A percentile compares a stretch with the other conserved stretches of the same genome.
Conservation (phyloP, 768 basidiomycete species). For the Obba rivulosa region DNA sequence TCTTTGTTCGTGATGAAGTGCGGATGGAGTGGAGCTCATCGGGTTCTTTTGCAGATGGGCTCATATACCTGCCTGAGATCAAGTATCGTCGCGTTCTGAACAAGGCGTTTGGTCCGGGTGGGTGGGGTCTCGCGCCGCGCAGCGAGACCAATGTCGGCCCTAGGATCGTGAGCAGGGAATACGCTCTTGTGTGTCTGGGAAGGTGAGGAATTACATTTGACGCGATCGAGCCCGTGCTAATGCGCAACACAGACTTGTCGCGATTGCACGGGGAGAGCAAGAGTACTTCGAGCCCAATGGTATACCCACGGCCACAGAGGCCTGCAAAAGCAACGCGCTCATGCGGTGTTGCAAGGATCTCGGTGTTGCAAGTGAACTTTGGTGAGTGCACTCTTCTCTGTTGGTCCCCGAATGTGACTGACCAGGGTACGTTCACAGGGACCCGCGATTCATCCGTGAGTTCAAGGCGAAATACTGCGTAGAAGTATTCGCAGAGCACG, state of each 20-base stretch:
- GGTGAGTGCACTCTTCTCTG: conserved; percentile 45
- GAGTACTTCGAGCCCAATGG: conserved; percentile 92
- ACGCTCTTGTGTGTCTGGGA: conserved; percentile 90
- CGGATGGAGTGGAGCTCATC: neutral
- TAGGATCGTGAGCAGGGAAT: conserved; percentile 87
- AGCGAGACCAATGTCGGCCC: conserved; percentile 88
- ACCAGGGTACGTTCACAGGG: conserved; percentile 43
- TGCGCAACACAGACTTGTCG: conserved; percentile 59
- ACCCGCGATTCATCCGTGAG: conserved; percentile 90
- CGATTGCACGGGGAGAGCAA: conserved; percentile 90
- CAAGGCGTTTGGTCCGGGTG: conserved; percentile 92
- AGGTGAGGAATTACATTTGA: conserved; percentile 45
- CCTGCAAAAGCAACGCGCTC: conserved; percentile 92
- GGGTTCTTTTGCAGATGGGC: conserved; percentile 56
- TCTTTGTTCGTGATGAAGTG: conserved; percentile 2
- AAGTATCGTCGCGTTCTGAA: conserved; percentile 92
- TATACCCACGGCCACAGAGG: conserved; percentile 90
- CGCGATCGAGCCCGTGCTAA: neutral
- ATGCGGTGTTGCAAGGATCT: conserved; percentile 98
- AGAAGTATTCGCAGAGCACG: conserved; percentile 83
- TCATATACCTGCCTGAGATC: conserved; percentile 94
- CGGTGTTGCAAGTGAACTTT: conserved; percentile 93
- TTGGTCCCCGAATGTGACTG: neutral
- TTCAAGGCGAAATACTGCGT: conserved; percentile 83
- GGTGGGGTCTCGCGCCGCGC: conserved; percentile 93